phyloP scores from a whole-genome alignment of 345 rosid genomes.

The thale cress (Arabidopsis thaliana) region TAIR10.1 NC_003074.8:4848501-4849000 shows the following conservation, averaged over 20 bases:
- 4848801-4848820: background rate
- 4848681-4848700: constrained; percentile 18
- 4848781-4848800: background rate
- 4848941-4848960: background rate
- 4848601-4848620: constrained; percentile 2
- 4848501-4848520: constrained; percentile 15
- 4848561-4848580: constrained; percentile 3
- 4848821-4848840: constrained; percentile 36
- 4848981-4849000: no score
- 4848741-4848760: background rate
- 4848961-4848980: background rate
- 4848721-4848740: background rate
- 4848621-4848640: background rate
- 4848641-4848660: constrained; percentile 32
- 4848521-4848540: constrained; percentile 42
- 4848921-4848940: background rate
- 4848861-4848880: constrained; percentile 30
- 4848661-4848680: constrained; percentile 33
- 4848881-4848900: constrained; percentile 15
- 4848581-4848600: background rate
- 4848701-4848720: constrained; percentile 37
- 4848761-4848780: constrained; percentile 3
- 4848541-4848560: constrained; percentile 11
- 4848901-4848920: background rate
- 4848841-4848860: constrained; percentile 20